phyloP scores from a whole-genome alignment of 441 rosid species.

The Populus hybrid region DNA sequence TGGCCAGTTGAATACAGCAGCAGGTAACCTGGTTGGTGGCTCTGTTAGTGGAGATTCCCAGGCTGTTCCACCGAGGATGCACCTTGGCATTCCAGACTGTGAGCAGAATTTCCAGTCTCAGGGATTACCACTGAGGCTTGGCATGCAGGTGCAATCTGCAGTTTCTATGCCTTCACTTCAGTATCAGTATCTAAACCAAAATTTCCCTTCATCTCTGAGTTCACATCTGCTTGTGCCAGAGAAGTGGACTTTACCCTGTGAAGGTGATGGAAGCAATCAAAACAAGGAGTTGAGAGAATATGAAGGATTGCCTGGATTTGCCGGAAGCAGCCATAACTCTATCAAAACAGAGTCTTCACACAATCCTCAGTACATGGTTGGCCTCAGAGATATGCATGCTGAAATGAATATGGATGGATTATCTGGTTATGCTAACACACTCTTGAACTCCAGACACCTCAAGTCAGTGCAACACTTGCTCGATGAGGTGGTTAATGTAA shows the following conservation, averaged over 20 bases:
- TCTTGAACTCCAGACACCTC: constrained; percentile 53
- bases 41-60: constrained; percentile 20
- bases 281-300: constrained; percentile 30
- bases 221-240: constrained; percentile 32
- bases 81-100: constrained; percentile 25
- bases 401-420: constrained; percentile 40
- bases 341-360: constrained; percentile 25
- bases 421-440: constrained; percentile 35
- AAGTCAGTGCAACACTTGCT: constrained; percentile 67
- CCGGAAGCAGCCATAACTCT: constrained; percentile 21
- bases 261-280: constrained; percentile 15
- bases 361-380: constrained; percentile 31
- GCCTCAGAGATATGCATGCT: constrained; percentile 33
- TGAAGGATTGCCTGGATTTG: constrained; percentile 26
- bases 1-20: constrained; percentile 25
- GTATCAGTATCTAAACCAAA: constrained; percentile 39
- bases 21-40: constrained; percentile 21
- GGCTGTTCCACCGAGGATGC: constrained; percentile 23
- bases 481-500: constrained; percentile 69
- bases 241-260: constrained; percentile 23
- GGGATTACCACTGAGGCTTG: constrained; percentile 78
- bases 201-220: constrained; percentile 36
- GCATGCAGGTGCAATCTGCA: constrained; percentile 49
- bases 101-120: constrained; percentile 54
- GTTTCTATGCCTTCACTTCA: constrained; percentile 43